phyloP scores from a whole-genome alignment of 2,329 filamentous ascomycete species.

The Myrmaecium sp. region DNA sequence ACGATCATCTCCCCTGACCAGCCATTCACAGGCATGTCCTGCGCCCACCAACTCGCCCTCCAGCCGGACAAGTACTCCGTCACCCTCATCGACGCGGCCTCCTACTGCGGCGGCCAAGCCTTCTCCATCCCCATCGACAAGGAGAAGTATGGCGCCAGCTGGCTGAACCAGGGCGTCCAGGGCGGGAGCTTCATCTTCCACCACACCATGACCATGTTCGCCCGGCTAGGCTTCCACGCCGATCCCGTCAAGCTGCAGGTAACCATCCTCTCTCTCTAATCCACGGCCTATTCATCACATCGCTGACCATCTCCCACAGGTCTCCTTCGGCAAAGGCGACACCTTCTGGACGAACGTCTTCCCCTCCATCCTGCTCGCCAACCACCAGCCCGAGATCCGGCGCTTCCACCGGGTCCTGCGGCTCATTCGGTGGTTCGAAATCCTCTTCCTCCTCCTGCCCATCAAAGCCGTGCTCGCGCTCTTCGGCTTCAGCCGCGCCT shows the following conservation, averaged over 20 bases:
- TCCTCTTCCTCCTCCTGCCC: slow-evolving; percentile 40
- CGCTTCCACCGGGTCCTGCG: slow-evolving; percentile 38
- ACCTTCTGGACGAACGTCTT: slow-evolving; percentile 52
- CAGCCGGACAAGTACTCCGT: slow-evolving; percentile 49
- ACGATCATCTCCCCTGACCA: neutral
- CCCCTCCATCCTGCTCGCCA: slow-evolving; percentile 39
- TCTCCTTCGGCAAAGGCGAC: slow-evolving; percentile 46
- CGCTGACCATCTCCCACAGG: slow-evolving; percentile 9
- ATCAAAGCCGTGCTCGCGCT: slow-evolving; percentile 49
- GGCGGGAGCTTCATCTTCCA: slow-evolving; percentile 50
- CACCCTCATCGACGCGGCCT: slow-evolving; percentile 38
- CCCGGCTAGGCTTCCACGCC: slow-evolving; percentile 36
- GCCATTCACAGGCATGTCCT: slow-evolving; percentile 34
- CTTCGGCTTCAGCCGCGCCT: slow-evolving; percentile 53
- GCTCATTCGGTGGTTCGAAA: slow-evolving; percentile 42
- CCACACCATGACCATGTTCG: slow-evolving; percentile 50
- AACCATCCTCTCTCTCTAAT: neutral
- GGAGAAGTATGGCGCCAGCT: slow-evolving; percentile 37
- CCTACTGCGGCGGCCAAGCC: slow-evolving; percentile 44
- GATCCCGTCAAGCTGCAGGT: slow-evolving; percentile 42
- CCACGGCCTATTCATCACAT: too few species aligned
- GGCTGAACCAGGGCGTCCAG: slow-evolving; percentile 47
- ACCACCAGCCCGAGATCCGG: slow-evolving; percentile 38
- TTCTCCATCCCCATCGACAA: slow-evolving; percentile 41
- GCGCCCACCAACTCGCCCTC: slow-evolving; percentile 47